Evolutionary conservation across 768 basidiomycete genomes (phyloP).

Genomic region (Phaffia australis): DNA sequence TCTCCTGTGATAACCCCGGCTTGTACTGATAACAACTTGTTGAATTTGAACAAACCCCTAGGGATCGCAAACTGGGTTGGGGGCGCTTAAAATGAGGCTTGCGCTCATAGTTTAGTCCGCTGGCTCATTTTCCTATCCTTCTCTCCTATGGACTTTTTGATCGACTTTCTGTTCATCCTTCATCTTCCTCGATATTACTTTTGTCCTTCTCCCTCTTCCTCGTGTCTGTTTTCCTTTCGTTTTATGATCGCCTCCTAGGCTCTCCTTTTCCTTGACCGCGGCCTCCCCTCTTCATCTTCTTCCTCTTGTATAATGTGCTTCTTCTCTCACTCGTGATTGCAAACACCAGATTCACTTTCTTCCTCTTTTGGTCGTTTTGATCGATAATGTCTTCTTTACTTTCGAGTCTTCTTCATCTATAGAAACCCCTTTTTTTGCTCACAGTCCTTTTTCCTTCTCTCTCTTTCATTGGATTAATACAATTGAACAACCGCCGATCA

Average conservation of each 20-base stretch:
- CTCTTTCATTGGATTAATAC: background rate
- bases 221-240: background rate
- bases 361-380: background rate
- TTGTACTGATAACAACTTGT: background rate
- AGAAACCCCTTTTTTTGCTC: background rate
- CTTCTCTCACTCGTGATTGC: background rate
- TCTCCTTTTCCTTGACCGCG: background rate
- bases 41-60: background rate
- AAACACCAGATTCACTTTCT: background rate
- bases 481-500: no score
- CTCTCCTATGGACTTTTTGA: background rate
- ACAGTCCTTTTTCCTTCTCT: background rate
- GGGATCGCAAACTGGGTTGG: slow-evolving; percentile 20
- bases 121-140: background rate
- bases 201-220: background rate
- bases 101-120: background rate
- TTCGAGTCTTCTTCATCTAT: background rate
- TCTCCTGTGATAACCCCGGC: background rate
- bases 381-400: background rate
- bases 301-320: background rate
- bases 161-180: background rate
- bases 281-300: background rate
- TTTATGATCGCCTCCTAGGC: background rate
- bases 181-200: slow-evolving; percentile 1
- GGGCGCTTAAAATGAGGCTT: background rate